Evolutionary conservation across 768 basidiomycete genomes (phyloP).

Genomic region (Boletus subparvulus): DNA sequence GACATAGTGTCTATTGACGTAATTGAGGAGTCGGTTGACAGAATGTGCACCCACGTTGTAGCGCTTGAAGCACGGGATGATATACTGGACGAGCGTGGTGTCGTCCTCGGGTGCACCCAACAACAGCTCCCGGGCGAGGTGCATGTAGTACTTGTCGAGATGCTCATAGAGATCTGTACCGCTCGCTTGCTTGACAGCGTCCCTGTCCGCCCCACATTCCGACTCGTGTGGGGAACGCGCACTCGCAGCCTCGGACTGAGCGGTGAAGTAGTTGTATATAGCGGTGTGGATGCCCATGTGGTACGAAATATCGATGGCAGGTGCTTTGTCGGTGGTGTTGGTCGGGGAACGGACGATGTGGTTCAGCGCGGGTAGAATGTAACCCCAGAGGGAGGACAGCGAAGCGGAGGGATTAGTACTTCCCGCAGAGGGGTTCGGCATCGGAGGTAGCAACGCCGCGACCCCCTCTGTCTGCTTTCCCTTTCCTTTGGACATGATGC

Average conservation of each 20-base stretch:
- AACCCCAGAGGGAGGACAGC: slow-evolving; percentile 70
- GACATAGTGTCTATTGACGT: slow-evolving; percentile 69
- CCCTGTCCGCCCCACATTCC: slow-evolving; percentile 26
- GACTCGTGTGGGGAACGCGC: slow-evolving; percentile 13
- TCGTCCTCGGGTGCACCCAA: slow-evolving; percentile 68
- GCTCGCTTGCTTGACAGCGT: slow-evolving; percentile 35
- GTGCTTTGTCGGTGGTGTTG: slow-evolving; percentile 58
- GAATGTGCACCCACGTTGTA: slow-evolving; percentile 66
- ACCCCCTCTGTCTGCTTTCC: slow-evolving; percentile 26
- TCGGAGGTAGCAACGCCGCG: slow-evolving; percentile 31
- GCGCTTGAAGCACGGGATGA: slow-evolving; percentile 69
- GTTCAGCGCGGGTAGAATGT: slow-evolving; percentile 71
- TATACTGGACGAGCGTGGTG: slow-evolving; percentile 62
- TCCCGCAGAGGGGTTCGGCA: slow-evolving; percentile 56
- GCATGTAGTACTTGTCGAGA: slow-evolving; percentile 69
- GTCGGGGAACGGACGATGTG: slow-evolving; percentile 74
- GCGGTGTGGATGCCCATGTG: slow-evolving; percentile 80
- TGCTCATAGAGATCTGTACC: slow-evolving; percentile 73
- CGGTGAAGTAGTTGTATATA: slow-evolving; percentile 77
- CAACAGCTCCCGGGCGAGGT: slow-evolving; percentile 58
- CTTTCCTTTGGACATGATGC: slow-evolving; percentile 31
- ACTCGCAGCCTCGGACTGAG: slow-evolving; percentile 51
- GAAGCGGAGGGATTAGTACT: slow-evolving; percentile 76
- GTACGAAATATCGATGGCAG: slow-evolving; percentile 67
- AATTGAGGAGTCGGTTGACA: slow-evolving; percentile 72